A percentile compares a stretch with the other conserved stretches of the same genome.
These are phyloP conservation scores for Schwanniomyces sp. DNA, from an alignment of 805 yeast species.

Conservation along the genomic window DNA sequence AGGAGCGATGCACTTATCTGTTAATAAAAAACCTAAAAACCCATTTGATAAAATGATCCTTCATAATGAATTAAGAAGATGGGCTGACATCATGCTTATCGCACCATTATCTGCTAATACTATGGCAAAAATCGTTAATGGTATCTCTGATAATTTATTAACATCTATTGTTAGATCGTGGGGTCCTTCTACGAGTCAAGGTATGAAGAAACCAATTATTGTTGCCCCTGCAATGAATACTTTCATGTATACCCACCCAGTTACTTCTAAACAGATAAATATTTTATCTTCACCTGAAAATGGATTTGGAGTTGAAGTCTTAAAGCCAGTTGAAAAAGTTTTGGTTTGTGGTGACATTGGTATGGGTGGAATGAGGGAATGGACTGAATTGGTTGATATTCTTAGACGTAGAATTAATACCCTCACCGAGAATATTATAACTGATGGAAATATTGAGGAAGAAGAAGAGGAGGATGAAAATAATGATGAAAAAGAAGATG, in stretches of 20 bases:
- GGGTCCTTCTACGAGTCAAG: constrained; percentile 14
- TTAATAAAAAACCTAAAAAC: constrained; percentile 23
- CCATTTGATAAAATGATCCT: constrained; percentile 38
- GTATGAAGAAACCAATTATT: constrained; percentile 38
- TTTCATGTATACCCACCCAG: constrained; percentile 47
- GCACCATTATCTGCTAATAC: constrained; percentile 49
- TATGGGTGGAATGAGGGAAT: constrained; percentile 52
- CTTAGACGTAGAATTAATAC: constrained; percentile 32
- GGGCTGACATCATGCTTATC: constrained; percentile 49
- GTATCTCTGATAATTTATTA: constrained; percentile 44
- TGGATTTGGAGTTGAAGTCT: constrained; percentile 43
- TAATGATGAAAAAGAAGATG: constrained; percentile 38
- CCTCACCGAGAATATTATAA: constrained; percentile 21
- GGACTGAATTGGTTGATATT: constrained; percentile 46
- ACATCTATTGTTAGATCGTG: constrained; percentile 44
- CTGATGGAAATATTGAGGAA: constrained; percentile 20
- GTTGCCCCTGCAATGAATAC: constrained; percentile 53
- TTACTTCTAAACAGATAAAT: constrained; percentile 40
- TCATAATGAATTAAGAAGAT: constrained; percentile 44
- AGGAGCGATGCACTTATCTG: constrained; percentile 8
- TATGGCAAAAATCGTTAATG: constrained; percentile 43
- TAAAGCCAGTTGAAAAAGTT: constrained; percentile 48
- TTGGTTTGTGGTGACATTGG: constrained; percentile 50
- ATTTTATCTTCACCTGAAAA: constrained; percentile 33
- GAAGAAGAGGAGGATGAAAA: constrained; percentile 31